phyloP scores from a whole-genome alignment of 2,329 filamentous ascomycete genomes.

The Penicillium hesseltinei region DNA sequence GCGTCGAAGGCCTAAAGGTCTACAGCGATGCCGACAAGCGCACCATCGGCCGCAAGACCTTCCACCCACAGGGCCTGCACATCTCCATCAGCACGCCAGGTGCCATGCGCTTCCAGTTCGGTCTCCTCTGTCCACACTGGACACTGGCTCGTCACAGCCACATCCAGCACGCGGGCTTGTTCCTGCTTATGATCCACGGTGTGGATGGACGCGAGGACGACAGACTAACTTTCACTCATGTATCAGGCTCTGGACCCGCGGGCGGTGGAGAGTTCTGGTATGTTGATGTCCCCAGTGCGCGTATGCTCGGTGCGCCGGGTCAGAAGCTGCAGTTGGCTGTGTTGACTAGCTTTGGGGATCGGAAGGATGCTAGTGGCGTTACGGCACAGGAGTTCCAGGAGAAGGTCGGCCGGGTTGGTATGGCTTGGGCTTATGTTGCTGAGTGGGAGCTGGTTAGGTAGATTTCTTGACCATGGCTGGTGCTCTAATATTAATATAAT shows the following conservation, averaged over 20 bases:
- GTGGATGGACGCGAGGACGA: constrained; percentile 66
- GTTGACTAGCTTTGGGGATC: constrained; percentile 55
- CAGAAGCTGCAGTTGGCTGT: constrained; percentile 65
- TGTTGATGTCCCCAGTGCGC: constrained; percentile 65
- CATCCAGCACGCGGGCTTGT: constrained; percentile 56
- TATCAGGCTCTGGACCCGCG: constrained; percentile 37
- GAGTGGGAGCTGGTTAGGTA: constrained; percentile 53
- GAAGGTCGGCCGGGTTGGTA: constrained; percentile 47
- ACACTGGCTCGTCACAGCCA: constrained; percentile 64
- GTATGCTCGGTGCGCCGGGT: constrained; percentile 66
- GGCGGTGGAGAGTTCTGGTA: constrained; percentile 81
- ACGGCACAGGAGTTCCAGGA: constrained; percentile 49
- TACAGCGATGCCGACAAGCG: constrained; percentile 50
- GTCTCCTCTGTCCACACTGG: constrained; percentile 80
- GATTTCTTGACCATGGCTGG: background rate
- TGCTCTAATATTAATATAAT: background rate
- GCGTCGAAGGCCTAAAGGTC: constrained; percentile 46
- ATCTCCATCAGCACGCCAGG: constrained; percentile 60
- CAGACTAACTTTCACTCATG: constrained; percentile 63
- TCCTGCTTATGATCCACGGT: constrained; percentile 67
- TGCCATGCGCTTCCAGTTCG: constrained; percentile 74
- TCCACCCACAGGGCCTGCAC: constrained; percentile 60
- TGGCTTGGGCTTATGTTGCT: constrained; percentile 53
- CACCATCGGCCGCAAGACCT: constrained; percentile 55
- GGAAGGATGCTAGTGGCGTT: constrained; percentile 53